Percentiles rank a stretch among this genome's conserved stretches.
Conservation (phyloP, 2,329 filamentous ascomycete genomes). For the Penicillium sclerotiorum region DNA sequence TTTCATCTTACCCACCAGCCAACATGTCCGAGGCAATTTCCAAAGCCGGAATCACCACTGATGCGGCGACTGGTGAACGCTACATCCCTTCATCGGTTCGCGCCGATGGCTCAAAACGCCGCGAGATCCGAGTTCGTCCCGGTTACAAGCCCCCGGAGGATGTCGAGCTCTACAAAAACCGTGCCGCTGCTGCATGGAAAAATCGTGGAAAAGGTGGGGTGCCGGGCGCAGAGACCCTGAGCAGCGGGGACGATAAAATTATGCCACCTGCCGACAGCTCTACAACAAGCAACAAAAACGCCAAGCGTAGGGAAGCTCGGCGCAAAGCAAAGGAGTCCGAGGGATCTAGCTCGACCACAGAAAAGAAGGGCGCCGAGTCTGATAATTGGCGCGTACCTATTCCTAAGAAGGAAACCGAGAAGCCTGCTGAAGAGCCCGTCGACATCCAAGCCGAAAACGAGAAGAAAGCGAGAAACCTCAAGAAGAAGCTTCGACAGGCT, state of each 20-base stretch:
- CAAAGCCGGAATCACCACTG: conserved; percentile 71
- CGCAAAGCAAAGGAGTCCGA: conserved; percentile 64
- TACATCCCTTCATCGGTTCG: conserved; percentile 87
- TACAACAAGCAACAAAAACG: conserved; percentile 76
- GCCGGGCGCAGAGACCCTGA: conserved; percentile 68
- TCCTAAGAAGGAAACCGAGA: conserved; percentile 30
- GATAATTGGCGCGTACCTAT: conserved; percentile 37
- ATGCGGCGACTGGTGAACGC: conserved; percentile 74
- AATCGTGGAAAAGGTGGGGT: conserved; percentile 71
- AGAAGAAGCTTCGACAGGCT: conserved; percentile 94
- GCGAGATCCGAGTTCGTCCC: conserved; percentile 89
- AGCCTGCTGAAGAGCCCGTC: conserved; percentile 40
- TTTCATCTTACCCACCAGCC: background rate
- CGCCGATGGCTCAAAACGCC: conserved; percentile 86
- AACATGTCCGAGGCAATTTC: conserved; percentile 22
- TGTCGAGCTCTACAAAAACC: conserved; percentile 93
- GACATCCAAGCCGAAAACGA: conserved; percentile 79
- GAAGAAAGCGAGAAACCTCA: conserved; percentile 88
- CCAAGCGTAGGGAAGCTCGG: conserved; percentile 71
- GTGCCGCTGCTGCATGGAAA: conserved; percentile 81
- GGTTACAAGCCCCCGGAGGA: conserved; percentile 95
- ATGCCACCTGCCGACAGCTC: conserved; percentile 51
- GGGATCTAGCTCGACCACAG: conserved; percentile 41
- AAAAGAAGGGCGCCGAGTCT: conserved; percentile 30
- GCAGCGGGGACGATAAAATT: conserved; percentile 55